Conservation (phyloP, 106 monocot genomes). For the Alisma plantagoaquatica region DNA sequence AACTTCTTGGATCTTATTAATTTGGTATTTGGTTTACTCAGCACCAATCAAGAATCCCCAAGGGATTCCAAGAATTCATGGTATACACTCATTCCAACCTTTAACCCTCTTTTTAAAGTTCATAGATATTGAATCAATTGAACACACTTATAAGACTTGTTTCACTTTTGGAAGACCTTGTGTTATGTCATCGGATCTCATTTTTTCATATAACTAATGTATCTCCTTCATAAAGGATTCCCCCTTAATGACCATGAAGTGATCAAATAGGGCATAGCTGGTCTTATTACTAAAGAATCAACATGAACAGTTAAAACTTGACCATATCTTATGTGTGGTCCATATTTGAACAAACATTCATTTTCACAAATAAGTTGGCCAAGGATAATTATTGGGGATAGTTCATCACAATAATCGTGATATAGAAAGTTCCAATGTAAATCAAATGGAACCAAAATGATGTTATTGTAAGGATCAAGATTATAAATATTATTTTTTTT, state of each 20-base stretch:
- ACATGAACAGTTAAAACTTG: neutral
- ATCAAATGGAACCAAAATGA: neutral
- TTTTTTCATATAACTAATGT: slow-evolving; percentile 6
- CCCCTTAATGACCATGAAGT: neutral
- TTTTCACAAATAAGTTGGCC: neutral
- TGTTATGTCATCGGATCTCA: neutral
- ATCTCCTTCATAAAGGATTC: neutral
- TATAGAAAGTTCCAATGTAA: neutral
- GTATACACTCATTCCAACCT: neutral
- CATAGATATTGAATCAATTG: slow-evolving; percentile 1
- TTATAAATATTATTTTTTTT: neutral
- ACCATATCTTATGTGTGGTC: neutral
- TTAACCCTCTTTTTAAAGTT: neutral
- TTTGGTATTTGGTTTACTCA: neutral
- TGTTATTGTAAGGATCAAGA: slow-evolving; percentile 1
- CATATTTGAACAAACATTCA: neutral
- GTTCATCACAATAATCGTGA: neutral
- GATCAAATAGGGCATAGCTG: neutral
- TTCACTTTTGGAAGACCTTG: slow-evolving; percentile 7
- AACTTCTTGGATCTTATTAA: neutral
- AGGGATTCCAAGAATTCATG: neutral
- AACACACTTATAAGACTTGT: slow-evolving; percentile 2
- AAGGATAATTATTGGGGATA: neutral
- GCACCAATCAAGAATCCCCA: neutral
- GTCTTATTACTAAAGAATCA: neutral